These are phyloP conservation scores for Talaromyces albobiverticillius DNA, from an alignment of 2,329 filamentous ascomycete genomes.

Conservation along the genomic window DNA sequence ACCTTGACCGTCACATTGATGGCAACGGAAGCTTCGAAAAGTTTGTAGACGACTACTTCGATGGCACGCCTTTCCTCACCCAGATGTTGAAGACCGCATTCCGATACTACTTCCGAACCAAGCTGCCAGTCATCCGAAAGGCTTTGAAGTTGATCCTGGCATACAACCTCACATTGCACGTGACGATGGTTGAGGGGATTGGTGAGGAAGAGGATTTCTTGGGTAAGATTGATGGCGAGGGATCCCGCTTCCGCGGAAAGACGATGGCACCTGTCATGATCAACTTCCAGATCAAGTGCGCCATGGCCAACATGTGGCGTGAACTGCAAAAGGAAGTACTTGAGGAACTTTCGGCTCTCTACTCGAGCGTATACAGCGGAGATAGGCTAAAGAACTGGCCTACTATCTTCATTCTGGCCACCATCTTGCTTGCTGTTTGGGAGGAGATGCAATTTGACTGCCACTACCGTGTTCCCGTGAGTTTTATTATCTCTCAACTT, in stretches of 20 bases:
- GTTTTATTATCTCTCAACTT: constrained; percentile 12
- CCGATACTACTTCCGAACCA: constrained; percentile 85
- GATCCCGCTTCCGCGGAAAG: constrained; percentile 85
- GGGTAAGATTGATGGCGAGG: constrained; percentile 80
- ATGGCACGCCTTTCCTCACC: constrained; percentile 90
- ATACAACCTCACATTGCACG: constrained; percentile 91
- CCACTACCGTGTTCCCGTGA: constrained; percentile 79
- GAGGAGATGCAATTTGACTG: constrained; percentile 99
- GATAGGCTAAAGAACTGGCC: constrained; percentile 99
- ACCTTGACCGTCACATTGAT: constrained; percentile 93
- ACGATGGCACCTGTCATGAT: constrained; percentile 96
- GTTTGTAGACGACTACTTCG: constrained; percentile 94
- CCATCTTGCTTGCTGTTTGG: constrained; percentile 90
- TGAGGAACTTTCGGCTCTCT: constrained; percentile 85
- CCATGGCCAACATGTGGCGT: constrained; percentile 96
- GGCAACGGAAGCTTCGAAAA: constrained; percentile 84
- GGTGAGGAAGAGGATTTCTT: constrained; percentile 74
- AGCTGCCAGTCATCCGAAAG: constrained; percentile 87
- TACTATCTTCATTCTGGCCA: constrained; percentile 95
- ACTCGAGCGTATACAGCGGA: constrained; percentile 96
- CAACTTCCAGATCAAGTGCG: constrained; percentile 99
- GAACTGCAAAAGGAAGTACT: constrained; percentile 94
- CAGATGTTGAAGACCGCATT: constrained; percentile 96
- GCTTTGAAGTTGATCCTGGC: constrained; percentile 91
- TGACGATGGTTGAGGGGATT: constrained; percentile 89